Evolutionary conservation across 202 grass and related monocot species (phyloP), one percentile per base, ranked within the genome.

Genomic region (Musa balbisiana): DNA sequence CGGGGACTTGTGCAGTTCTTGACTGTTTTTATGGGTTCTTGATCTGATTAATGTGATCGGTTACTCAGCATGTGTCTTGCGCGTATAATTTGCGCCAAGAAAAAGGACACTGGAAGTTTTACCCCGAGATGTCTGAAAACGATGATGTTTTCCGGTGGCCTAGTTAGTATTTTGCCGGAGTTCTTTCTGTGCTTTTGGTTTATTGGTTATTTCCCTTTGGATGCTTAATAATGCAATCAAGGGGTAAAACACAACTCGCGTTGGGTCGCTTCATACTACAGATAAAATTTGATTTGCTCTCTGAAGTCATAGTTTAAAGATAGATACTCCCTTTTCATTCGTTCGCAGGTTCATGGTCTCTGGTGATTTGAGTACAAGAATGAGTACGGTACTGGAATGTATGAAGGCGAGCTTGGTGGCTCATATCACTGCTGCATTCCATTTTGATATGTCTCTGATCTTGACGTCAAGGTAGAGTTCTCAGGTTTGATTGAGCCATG

Each of bases 391-490:
- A 17, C 51, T 51, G 16, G 17, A 14, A 21, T 65, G 12, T 27
- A n/a, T 70, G 8, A 51, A 21, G 19, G 43, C 67, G 17, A 11
- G 8, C 9, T 69, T 69, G 29, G 67, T 69, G 0, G 49, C 67
- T 70, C 11, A 51, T 10, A 12, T 51, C 20, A 49, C 43, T 51
- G 49, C 43, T 51, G 10, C 67, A 51, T 70, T 51, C 25, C 67
- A 33, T 21, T 21, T 21, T 21, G 19, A 51, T 70, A 8, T 8
- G 20, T 27, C 10, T 80, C 65, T 49, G 49, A 20, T 27, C 10
- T 19, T 16, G 1, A 21, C 22, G 72, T 80, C 64, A 33, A 22
- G 33, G 56, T 52, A 29, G 69, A 65, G 73, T 74, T 75, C 55
- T 53, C 33, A 55, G 77, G 69, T 27, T 59, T 11, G 16, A 56